A percentile compares a stretch with the other conserved stretches of the same genome.
These are phyloP conservation scores for Plicaturopsis crispa DNA, from an alignment of 768 basidiomycete species.

Conservation along the genomic window DNA sequence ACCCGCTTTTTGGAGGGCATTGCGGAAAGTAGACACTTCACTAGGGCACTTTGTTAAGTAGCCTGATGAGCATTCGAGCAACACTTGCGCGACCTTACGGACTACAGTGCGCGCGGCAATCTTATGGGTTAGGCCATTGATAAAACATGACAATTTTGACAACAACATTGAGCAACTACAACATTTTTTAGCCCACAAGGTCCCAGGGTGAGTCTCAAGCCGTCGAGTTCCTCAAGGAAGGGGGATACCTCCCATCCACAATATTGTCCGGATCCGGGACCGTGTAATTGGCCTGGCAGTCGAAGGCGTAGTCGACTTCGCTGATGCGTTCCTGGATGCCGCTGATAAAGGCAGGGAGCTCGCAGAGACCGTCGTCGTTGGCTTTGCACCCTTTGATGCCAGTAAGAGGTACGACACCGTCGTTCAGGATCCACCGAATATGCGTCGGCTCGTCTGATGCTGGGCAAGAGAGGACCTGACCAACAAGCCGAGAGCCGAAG, in stretches of 20 bases:
- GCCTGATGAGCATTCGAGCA: too few relatives aligned
- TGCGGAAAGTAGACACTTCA: too few relatives aligned
- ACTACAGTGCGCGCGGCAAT: too few relatives aligned
- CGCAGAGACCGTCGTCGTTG: slow-evolving; percentile 35
- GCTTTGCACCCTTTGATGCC: slow-evolving; percentile 31
- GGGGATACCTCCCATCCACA: slow-evolving; percentile 24
- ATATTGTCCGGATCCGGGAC: slow-evolving; percentile 32
- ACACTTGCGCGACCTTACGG: too few relatives aligned
- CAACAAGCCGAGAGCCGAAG: slow-evolving; percentile 40
- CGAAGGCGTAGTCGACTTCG: slow-evolving; percentile 31
- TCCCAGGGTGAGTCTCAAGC: too few relatives aligned
- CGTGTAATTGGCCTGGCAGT: slow-evolving; percentile 40
- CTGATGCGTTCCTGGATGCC: slow-evolving; percentile 28
- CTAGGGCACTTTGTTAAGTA: too few relatives aligned
- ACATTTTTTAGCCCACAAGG: too few relatives aligned
- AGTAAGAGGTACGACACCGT: slow-evolving; percentile 38
- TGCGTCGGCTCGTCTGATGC: slow-evolving; percentile 17
- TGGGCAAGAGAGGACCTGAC: slow-evolving; percentile 36
- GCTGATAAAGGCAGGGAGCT: slow-evolving; percentile 28
- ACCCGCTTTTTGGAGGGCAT: too few relatives aligned
- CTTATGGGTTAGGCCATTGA: too few relatives aligned
- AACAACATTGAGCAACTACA: too few relatives aligned
- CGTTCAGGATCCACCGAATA: slow-evolving; percentile 41
- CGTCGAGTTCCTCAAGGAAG: not conserved
- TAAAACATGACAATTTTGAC: too few relatives aligned